Evolutionary conservation across 179 eudicot species (phyloP), one percentile per base, ranked within the genome.

Genomic region (Silene vulgaris): DNA sequence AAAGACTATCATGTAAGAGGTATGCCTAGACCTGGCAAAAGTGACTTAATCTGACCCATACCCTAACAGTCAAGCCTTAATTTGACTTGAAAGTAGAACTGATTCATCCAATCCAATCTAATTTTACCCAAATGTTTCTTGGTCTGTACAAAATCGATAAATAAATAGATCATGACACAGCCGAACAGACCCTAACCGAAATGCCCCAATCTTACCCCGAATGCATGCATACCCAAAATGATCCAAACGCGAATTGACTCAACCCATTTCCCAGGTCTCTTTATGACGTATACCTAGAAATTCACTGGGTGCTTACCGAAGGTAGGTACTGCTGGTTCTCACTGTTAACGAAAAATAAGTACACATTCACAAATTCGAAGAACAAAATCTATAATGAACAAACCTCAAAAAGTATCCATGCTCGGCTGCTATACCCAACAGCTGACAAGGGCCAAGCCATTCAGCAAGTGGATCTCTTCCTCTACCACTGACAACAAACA

Each of bases 381-480:
- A 56, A 56, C n/a, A 60, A 60, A 60, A 8, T 60, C 65, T 60
- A 60, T 5, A 8, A 60, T 60, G 65, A 52, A 54, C 61, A 56
- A 75, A 89, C 97, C 96, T 87, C 75, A 87, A 69, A 77, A 84
- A 91, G 82, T 87, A 93, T 2, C 97, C 97, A 82, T 93, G 97
- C 80, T 93, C 97, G 75, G 97, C 97, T 32, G 95, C 97, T 68
- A 93, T 75, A 76, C 97, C 97, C 30, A 92, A 76, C 21, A 75
- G 71, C 37, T 84, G 86, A 83, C 96, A 91, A 12, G 94, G 90
- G 37, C 85, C 82, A 82, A 92, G 90, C 97, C 97, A 92, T 72
- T 84, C 88, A 61, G 76, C 84, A 11, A 92, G 82, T 8, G 86
- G 86, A 52, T 61, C 79, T 71, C 74, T 86, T 69, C 87, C 96